Conservation (phyloP, 306 rosid genomes). For the Mimosa pudica region DNA sequence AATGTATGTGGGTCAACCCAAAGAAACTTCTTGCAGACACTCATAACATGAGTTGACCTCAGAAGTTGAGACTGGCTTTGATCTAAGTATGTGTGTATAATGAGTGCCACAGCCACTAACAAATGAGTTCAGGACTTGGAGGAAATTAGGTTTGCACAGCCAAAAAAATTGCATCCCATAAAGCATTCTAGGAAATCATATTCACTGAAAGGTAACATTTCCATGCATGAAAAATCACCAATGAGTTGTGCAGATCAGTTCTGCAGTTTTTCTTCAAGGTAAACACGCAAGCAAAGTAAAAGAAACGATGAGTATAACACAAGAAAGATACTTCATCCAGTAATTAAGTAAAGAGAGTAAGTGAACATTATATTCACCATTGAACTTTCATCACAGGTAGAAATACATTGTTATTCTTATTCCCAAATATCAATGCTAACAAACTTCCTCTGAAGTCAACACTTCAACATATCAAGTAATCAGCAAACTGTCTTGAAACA, state of each 20-base stretch:
- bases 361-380: not conserved
- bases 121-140: not conserved
- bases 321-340: constrained; percentile 1
- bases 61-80: not conserved
- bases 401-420: constrained; percentile 30
- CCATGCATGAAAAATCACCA: not conserved
- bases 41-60: not conserved
- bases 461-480: constrained; percentile 23
- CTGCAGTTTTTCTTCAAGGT: not conserved
- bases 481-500: constrained; percentile 29
- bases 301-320: constrained; percentile 11
- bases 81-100: not conserved
- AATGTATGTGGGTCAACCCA: not conserved
- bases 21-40: not conserved
- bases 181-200: not conserved
- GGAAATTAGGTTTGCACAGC: not conserved
- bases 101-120: not conserved
- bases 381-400: constrained; percentile 11
- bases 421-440: constrained; percentile 18
- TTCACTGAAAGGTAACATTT: not conserved
- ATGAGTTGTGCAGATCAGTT: not conserved
- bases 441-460: constrained; percentile 8
- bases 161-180: not conserved
- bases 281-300: not conserved
- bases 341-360: no score